A percentile compares a stretch with the other conserved stretches of the same genome.
These are phyloP conservation scores for Stachybotrys echinatus DNA, from an alignment of 2,329 filamentous ascomycete genomes.

Conservation along the genomic window DNA sequence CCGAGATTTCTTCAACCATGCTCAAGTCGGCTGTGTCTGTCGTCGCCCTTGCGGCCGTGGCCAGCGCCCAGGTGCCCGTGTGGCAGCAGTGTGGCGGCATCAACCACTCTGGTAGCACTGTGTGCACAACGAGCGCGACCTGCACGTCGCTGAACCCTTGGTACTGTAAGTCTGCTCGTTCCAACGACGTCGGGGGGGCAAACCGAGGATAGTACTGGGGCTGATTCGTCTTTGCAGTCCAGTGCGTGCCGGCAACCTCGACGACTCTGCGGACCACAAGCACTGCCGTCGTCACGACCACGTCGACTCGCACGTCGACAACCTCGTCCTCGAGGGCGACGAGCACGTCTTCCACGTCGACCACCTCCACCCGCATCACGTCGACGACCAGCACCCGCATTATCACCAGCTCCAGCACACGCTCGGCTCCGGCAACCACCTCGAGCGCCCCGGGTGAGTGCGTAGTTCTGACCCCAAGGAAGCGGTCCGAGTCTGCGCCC, in stretches of 20 bases:
- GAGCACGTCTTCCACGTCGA: neutral
- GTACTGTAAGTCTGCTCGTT: neutral
- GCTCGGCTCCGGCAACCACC: too few species aligned
- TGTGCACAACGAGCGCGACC: neutral
- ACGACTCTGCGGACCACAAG: neutral
- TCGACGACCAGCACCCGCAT: too few species aligned
- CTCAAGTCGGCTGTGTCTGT: neutral
- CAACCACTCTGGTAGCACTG: neutral
- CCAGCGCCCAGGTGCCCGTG: neutral
- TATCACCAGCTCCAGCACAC: too few species aligned
- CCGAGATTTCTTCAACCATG: neutral
- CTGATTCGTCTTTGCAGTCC: neutral
- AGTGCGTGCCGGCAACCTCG: neutral
- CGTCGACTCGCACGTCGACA: neutral
- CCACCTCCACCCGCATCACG: neutral
- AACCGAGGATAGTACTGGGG: too few species aligned
- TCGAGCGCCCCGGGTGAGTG: neutral
- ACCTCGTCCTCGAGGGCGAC: neutral
- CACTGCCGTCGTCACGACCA: neutral
- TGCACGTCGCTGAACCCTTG: neutral
- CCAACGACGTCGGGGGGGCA: neutral
- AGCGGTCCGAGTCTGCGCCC: neutral
- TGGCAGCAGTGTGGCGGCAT: neutral
- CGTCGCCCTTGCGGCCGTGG: neutral
- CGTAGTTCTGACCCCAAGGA: neutral